Percentiles rank a stretch among this genome's conserved stretches.
Evolutionary conservation across 2,329 filamentous ascomycete species (phyloP).

Genomic region (Aulographum hederae): DNA sequence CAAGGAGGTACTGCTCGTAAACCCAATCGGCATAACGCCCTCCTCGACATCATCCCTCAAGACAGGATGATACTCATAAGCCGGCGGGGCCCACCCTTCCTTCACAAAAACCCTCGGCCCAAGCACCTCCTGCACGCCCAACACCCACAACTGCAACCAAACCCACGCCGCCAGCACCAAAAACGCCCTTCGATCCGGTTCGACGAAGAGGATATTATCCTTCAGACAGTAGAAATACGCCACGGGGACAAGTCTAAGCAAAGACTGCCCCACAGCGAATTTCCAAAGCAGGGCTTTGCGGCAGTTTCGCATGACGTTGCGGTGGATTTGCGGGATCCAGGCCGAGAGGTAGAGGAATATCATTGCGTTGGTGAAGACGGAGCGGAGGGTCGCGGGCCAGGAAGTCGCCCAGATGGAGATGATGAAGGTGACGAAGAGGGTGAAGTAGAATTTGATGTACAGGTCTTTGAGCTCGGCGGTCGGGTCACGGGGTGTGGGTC

Average conservation of each 20-base stretch:
- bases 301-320: conserved; percentile 81
- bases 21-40: conserved; percentile 57
- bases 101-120: conserved; percentile 78
- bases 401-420: conserved; percentile 39
- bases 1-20: conserved; percentile 19
- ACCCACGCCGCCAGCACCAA: conserved; percentile 55
- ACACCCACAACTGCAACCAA: conserved; percentile 64
- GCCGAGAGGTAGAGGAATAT: conserved; percentile 68
- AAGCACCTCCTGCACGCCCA: conserved; percentile 69
- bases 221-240: conserved; percentile 67
- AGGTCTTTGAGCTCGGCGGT: conserved; percentile 35
- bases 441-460: conserved; percentile 43
- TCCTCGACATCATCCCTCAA: conserved; percentile 72
- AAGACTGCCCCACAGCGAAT: conserved; percentile 70
- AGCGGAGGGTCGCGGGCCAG: conserved; percentile 33
- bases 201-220: conserved; percentile 67
- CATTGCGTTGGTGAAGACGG: conserved; percentile 41
- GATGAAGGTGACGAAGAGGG: conserved; percentile 38
- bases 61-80: conserved; percentile 90
- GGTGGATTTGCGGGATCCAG: conserved; percentile 81
- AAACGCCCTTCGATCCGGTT: conserved; percentile 48
- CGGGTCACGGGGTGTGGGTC: conserved; percentile 9
- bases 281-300: conserved; percentile 81
- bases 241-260: conserved; percentile 61
- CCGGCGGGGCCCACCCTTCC: conserved; percentile 44